Evolutionary conservation across 2,329 filamentous ascomycete species (phyloP).

Genomic region (Furcasterigmium furcatum): DNA sequence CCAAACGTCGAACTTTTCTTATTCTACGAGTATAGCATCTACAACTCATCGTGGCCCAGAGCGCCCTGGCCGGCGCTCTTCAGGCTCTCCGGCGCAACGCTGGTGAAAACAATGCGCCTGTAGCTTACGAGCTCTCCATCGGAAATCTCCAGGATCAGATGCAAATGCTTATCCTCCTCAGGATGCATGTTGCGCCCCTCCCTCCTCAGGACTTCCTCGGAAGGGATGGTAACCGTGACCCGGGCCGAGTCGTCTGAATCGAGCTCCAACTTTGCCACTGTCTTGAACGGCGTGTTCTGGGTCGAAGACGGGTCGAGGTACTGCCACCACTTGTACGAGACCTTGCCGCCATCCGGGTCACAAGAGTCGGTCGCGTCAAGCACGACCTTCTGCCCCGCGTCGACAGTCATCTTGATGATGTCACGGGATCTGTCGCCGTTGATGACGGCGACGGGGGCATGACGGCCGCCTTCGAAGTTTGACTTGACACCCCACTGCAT

Average conservation of each 20-base stretch:
- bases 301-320: conserved; percentile 10
- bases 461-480: conserved; percentile 5
- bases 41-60: conserved; percentile 4
- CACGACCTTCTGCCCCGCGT: conserved; percentile 8
- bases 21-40: neutral
- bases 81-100: neutral
- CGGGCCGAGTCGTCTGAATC: neutral
- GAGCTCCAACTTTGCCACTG: conserved; percentile 1
- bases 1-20: too few relatives aligned
- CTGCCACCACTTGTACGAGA: conserved; percentile 14
- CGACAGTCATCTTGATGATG: conserved; percentile 5
- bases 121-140: conserved; percentile 3
- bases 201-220: neutral
- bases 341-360: conserved; percentile 12
- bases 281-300: conserved; percentile 4
- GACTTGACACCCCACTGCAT: conserved; percentile 11
- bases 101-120: conserved; percentile 5
- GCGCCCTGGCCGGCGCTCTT: too few relatives aligned
- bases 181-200: conserved; percentile 2
- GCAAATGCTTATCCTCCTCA: conserved; percentile 6
- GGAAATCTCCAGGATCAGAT: conserved; percentile 7
- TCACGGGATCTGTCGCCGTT: conserved; percentile 13
- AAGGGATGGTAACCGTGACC: conserved; percentile 5
- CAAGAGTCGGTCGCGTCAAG: conserved; percentile 12
- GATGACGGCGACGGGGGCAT: conserved; percentile 15